A percentile compares a stretch with the other conserved stretches of the same genome.
These are phyloP conservation scores for Kwoniella heveanensis DNA, from an alignment of 768 basidiomycete species.

Conservation along the genomic window DNA sequence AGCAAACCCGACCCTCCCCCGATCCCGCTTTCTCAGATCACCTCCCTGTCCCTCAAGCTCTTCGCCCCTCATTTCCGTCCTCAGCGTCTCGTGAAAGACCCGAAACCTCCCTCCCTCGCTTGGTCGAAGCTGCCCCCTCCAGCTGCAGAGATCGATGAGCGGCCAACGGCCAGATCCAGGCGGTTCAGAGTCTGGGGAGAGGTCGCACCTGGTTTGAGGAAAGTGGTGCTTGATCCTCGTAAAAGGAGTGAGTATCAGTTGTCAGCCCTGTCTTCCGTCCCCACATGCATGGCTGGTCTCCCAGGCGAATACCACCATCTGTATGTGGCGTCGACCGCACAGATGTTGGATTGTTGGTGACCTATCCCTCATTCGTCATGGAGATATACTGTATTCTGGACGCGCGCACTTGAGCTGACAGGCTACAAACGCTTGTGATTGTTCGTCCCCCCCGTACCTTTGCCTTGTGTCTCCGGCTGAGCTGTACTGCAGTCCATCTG, in stretches of 20 bases:
- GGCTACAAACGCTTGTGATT: too few species aligned
- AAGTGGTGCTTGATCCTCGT: conserved; percentile 15
- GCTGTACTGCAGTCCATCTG: conserved; percentile 25
- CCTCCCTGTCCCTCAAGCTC: conserved; percentile 14
- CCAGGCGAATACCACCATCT: too few species aligned
- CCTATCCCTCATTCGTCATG: too few species aligned
- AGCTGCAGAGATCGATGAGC: conserved; percentile 22
- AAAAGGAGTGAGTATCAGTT: conserved; percentile 26
- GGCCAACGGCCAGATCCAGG: conserved; percentile 6
- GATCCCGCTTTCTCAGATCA: neutral
- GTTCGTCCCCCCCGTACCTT: too few species aligned
- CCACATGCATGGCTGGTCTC: too few species aligned
- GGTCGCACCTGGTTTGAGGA: conserved; percentile 8
- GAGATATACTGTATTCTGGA: too few species aligned
- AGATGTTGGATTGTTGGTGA: too few species aligned
- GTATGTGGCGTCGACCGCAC: too few species aligned
- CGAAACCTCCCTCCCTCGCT: conserved; percentile 10
- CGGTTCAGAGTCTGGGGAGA: conserved; percentile 22
- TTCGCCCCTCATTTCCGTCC: conserved; percentile 14
- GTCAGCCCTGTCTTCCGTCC: too few species aligned
- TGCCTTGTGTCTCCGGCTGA: too few species aligned
- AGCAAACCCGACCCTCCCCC: conserved; percentile 1
- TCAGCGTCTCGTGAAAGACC: conserved; percentile 8
- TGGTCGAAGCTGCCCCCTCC: conserved; percentile 17
- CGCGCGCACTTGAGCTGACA: too few species aligned